Evolutionary conservation across 23 red algal species (phyloP), one percentile per base, ranked within the genome.

Genomic region (Rhodosorus marinus): DNA sequence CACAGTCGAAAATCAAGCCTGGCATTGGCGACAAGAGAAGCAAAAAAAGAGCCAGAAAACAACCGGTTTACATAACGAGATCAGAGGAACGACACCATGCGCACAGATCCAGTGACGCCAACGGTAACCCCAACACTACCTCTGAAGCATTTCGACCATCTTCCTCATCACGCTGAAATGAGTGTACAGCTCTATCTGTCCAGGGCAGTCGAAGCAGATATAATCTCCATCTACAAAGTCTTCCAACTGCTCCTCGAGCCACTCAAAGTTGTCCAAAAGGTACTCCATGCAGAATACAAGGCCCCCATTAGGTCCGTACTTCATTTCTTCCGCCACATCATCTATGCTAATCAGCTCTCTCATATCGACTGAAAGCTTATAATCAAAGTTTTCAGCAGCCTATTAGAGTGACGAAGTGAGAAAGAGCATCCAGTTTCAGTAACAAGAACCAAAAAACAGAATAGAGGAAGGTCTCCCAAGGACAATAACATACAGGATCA

Each of bases 261-360:
- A 94, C 24, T 79, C 77, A 25, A 78, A 27, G 43, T 94, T 81
- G 30, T 80, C 66, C 27, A 94, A 17, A 48, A 94, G 51, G 49
- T 80, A 94, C 49, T 94, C 87, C 87, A 94, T 94, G 70, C 76
- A 83, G 34, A 73, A 94, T 4, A 94, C 76, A 7, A 94, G 71
- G 8, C 77, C 76, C 11, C 87, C 87, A 49, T 94, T 94, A 9
- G 87, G 87, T 5, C 87, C 87, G 40, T 84, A 25, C 5, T 25
- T 46, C 0, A 80, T 47, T 38, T 94, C 87, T 23, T 84, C 78
- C 4, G 54, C 75, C n/a, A 83, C 87, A 3, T 83, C 75, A 7
- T 67, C 71, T 7, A 83, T 79, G 57, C 72, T 80, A 31, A 94
- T 72, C 17, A 94, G 69, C 33, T 84, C 77, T 8, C 76, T 64